phyloP scores from a whole-genome alignment of 331 rosid genomes.

The Quercus phellos region DNA sequence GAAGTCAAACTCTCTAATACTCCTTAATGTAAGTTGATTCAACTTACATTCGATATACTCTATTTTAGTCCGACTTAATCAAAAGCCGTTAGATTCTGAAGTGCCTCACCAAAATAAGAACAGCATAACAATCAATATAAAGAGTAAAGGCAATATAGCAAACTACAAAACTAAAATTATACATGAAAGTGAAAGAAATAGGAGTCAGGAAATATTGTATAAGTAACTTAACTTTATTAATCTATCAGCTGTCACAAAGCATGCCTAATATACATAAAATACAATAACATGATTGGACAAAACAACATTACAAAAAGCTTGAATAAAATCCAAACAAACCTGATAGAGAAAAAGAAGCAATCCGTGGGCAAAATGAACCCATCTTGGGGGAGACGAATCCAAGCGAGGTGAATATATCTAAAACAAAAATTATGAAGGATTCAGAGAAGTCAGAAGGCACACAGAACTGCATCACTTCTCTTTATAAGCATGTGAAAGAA shows the following conservation, averaged over 20 bases:
- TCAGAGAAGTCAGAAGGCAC: background rate
- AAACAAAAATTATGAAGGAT: slow-evolving; percentile 14
- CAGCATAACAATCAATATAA: background rate
- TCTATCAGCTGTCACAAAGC: background rate
- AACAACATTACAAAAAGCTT: background rate
- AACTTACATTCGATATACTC: too few relatives aligned
- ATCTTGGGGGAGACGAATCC: slow-evolving; percentile 92
- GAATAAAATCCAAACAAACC: slow-evolving; percentile 37
- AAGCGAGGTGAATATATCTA: slow-evolving; percentile 83
- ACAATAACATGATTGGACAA: background rate
- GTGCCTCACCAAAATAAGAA: background rate
- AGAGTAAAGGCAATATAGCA: background rate
- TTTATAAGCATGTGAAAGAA: background rate
- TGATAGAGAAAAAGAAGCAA: slow-evolving; percentile 89
- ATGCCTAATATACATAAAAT: background rate
- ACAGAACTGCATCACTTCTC: background rate
- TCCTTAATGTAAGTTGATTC: too few relatives aligned
- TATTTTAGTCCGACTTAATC: too few relatives aligned
- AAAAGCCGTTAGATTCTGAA: too few relatives aligned
- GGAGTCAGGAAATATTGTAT: background rate
- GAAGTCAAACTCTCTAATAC: too few relatives aligned
- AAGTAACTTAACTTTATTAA: background rate
- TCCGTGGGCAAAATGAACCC: slow-evolving; percentile 93
- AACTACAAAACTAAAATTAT: background rate
- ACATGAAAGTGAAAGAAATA: background rate